Conservation (phyloP, 208 protist genomes). For the Leishmania braziliensis region DNA sequence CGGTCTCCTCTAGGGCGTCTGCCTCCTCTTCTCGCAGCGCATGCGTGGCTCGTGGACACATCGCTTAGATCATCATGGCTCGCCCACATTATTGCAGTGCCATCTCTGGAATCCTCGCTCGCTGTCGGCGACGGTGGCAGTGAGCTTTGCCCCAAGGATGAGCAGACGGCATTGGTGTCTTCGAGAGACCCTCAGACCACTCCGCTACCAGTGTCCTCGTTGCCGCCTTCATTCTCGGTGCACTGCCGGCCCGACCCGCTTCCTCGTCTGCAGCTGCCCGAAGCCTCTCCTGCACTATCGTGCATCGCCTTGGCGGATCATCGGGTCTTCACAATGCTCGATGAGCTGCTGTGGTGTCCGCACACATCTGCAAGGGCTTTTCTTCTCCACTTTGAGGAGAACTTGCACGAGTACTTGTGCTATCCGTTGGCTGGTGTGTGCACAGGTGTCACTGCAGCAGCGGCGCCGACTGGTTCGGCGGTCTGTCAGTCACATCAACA, state of each 20-base stretch:
- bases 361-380: neutral
- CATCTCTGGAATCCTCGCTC: neutral
- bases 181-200: neutral
- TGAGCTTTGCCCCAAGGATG: neutral
- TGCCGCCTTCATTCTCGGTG: neutral
- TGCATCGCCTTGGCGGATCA: conserved; percentile 7
- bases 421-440: conserved; percentile 28
- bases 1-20: conserved; percentile 14
- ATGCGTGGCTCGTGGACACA: conserved; percentile 24
- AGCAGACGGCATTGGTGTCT: neutral
- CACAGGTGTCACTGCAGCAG: neutral
- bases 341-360: conserved; percentile 4
- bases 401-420: conserved; percentile 19
- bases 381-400: conserved; percentile 6
- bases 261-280: neutral
- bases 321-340: conserved; percentile 5
- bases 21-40: conserved; percentile 27
- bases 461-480: neutral
- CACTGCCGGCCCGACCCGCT: neutral
- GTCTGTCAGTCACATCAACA: neutral
- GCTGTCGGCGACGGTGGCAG: neutral
- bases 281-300: neutral
- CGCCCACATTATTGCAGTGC: conserved; percentile 3
- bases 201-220: neutral
- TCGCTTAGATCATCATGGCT: conserved; percentile 20